Base-by-base conservation (phyloP, 2,329 filamentous ascomycete genomes). In the Nannizzia gypsea region DNA sequence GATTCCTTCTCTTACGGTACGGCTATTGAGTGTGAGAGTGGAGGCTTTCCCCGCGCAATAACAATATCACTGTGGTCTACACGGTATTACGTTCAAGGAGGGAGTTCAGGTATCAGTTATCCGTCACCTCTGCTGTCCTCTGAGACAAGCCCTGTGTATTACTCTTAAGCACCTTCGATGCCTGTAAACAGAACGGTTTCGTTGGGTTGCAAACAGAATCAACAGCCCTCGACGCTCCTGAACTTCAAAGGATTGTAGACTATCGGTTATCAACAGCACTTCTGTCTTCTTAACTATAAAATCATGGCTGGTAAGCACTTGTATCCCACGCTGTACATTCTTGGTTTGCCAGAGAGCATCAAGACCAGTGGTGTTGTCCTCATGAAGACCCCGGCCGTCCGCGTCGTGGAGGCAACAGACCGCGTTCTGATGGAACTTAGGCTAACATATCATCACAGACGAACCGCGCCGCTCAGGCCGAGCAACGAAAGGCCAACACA, bases 401-500 rank as follows among this genome's bases (percentile, higher is more conserved):
- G 44, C 22, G 44, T 26, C 44, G 22, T 50, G 44, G 17, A 17
- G 2, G 22, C 11, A 22, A 26, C 17, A 22, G 26, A 2, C 9
- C 22, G 17, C 28, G n/a, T 24, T 56, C 1, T 38, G 13, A 56
- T 36, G 31, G 60, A 64, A 44, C 61, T 66, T 8, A 15, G 22
- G n/a, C 54, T 40, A 56, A 36, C 50, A 24, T 55, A 28, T 20
- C 4, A 62, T n/a, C 57, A 65, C 73, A 87, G 84, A 87, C 65
- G 92, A 96, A 81, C 89, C 90, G 61, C 87, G 93, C 73, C 89
- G 93, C 71, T 99, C 93, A 48, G 91, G 93, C 65, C 88, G 93
- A 69, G 90, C 92, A 68, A 99, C 93, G 64, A 99, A 99, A 72
- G 93, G 93, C 71, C 91, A 96, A 69, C 90, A 97, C 74, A 96